Evolutionary conservation across 768 basidiomycete genomes (phyloP), one percentile per base, ranked within the genome.

Genomic region (Tylopilus felleus): DNA sequence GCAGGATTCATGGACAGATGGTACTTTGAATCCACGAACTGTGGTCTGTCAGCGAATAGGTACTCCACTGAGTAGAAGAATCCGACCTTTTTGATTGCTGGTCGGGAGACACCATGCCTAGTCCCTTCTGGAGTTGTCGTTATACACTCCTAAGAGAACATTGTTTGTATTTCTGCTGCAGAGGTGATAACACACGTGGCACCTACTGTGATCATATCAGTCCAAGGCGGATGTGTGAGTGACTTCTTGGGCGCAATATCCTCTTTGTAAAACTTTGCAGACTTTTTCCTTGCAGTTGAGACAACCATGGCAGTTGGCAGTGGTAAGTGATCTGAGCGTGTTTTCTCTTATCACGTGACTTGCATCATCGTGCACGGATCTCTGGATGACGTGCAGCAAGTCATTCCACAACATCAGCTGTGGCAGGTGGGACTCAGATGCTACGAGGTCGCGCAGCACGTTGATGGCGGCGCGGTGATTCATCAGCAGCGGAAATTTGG

Each of bases 51-150:
- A 40, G 49, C 41, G 8, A 19, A 27, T 4, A 8, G 23, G 5
- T 13, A 10, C 7, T 35, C 8, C 5, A 10, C 23, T 25, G 31
- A 25, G 49, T 9, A 35, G 31, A 35, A 49, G 3, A 29, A 10
- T 8, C 22, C 14, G 8, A 89, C 86, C 80, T 90, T 90, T 83
- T 94, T 95, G 72, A 94, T 86, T 8, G 78, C 78, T 21, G 75
- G 73, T 45, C 93, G 80, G 14, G 90, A 93, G 36, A 91, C 91
- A 55, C 90, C 91, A 51, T 73, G 61, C 44, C 87, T 83, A 25
- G 77, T 74, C 35, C 88, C 86, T 38, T 85, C 84, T 60, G 80
- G 81, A 67, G 85, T 75, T 31, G 72, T 76, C 51, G 73, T 65
- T 68, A 94, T 88, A 64, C 86, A 88, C 71, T 90, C 89, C 90